phyloP scores from a whole-genome alignment of 257 asterid genomes.

The Fraxinus cuspidata region DNA sequence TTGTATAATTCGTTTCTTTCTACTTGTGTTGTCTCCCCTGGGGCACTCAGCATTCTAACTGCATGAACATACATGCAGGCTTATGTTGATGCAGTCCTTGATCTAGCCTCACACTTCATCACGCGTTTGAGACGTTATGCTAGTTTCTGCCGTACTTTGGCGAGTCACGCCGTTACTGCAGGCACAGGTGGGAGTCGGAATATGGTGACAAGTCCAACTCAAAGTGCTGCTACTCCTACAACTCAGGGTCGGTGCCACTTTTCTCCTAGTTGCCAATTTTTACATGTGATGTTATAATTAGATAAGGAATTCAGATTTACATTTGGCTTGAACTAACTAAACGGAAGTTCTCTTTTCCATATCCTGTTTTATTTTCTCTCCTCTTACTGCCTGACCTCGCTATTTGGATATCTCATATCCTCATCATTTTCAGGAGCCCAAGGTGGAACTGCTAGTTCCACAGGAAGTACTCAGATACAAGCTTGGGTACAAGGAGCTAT shows the following conservation, averaged over 20 bases:
- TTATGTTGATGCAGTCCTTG: constrained; percentile 97
- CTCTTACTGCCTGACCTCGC: constrained; percentile 22
- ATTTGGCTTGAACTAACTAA: constrained; percentile 6
- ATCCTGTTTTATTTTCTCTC: constrained; percentile 12
- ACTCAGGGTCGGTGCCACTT: constrained; percentile 63
- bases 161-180: constrained; percentile 91
- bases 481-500: constrained; percentile 99
- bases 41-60: constrained; percentile 30
- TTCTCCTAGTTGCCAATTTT: constrained; percentile 14
- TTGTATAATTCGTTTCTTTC: constrained; percentile 7
- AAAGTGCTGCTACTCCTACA: constrained; percentile 68
- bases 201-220: constrained; percentile 87
- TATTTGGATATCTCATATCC: constrained; percentile 3
- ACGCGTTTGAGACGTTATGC: constrained; percentile 98
- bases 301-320: background rate
- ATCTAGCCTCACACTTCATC: constrained; percentile 97
- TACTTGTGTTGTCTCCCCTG: background rate
- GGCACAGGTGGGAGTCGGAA: constrained; percentile 96
- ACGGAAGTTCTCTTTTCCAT: background rate
- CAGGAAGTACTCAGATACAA: constrained; percentile 91
- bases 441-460: constrained; percentile 79
- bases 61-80: constrained; percentile 54
- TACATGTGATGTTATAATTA: constrained; percentile 4
- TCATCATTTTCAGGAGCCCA: constrained; percentile 52
- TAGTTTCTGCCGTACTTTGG: constrained; percentile 98